phyloP scores from a whole-genome alignment of 2,329 filamentous ascomycete genomes.

The Aspergillus floridensis region DNA sequence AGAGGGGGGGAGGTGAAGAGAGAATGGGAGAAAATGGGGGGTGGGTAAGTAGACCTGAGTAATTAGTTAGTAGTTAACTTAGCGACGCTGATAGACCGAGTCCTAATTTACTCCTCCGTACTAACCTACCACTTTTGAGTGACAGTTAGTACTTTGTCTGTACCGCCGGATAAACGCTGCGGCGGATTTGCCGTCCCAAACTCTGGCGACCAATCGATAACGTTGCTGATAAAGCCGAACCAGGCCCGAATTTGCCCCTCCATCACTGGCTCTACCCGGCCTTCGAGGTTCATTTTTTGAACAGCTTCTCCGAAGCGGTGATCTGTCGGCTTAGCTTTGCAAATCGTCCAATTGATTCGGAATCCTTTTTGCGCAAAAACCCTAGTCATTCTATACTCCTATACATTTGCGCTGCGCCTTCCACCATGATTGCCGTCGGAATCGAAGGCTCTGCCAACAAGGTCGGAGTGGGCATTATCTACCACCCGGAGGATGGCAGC shows the following conservation, averaged over 20 bases:
- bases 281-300: background rate
- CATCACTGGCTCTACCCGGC: background rate
- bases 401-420: background rate
- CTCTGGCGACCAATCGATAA: slow-evolving; percentile 29
- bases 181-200: slow-evolving; percentile 16
- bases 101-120: too few relatives aligned
- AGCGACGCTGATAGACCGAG: too few relatives aligned
- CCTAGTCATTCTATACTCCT: background rate
- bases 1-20: background rate
- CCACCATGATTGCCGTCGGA: slow-evolving; percentile 63
- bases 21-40: slow-evolving; percentile 11
- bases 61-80: background rate
- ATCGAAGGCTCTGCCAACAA: slow-evolving; percentile 98
- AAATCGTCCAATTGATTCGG: too few relatives aligned
- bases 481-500: slow-evolving; percentile 59
- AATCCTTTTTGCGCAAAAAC: background rate
- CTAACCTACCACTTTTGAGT: slow-evolving; percentile 1
- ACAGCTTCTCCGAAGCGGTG: background rate
- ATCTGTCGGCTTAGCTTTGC: background rate
- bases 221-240: slow-evolving; percentile 25
- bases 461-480: slow-evolving; percentile 88
- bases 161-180: slow-evolving; percentile 29
- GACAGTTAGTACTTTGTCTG: slow-evolving; percentile 1
- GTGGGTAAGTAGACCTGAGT: slow-evolving; percentile 12
- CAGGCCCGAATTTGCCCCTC: slow-evolving; percentile 18